These are phyloP conservation scores for Fusarium albosuccineum DNA, from an alignment of 2,329 filamentous ascomycete species.

Conservation along the genomic window DNA sequence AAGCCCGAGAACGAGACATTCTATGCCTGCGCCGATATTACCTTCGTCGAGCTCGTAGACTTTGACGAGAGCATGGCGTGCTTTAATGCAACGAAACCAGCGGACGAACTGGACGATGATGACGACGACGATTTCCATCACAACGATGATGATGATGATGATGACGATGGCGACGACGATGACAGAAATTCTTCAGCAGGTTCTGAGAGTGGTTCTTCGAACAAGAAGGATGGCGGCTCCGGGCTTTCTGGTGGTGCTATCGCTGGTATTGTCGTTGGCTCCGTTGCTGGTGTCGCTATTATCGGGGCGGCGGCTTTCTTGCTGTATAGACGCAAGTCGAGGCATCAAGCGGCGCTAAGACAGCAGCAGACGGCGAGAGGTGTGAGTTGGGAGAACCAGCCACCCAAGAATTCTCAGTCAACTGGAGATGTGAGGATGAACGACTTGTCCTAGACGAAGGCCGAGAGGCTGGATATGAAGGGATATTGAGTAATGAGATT, in stretches of 20 bases:
- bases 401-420: slow-evolving; percentile 37
- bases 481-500: background rate
- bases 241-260: slow-evolving; percentile 69
- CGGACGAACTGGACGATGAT: slow-evolving; percentile 27
- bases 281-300: slow-evolving; percentile 71
- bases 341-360: slow-evolving; percentile 36
- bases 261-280: slow-evolving; percentile 80
- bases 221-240: slow-evolving; percentile 30
- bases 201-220: slow-evolving; percentile 12
- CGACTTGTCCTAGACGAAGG: slow-evolving; percentile 22
- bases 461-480: background rate
- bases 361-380: slow-evolving; percentile 44
- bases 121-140: slow-evolving; percentile 11
- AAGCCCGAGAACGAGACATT: slow-evolving; percentile 58
- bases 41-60: slow-evolving; percentile 53
- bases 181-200: slow-evolving; percentile 11
- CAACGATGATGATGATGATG: slow-evolving; percentile 26
- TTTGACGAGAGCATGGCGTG: slow-evolving; percentile 54
- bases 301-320: slow-evolving; percentile 71
- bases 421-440: slow-evolving; percentile 31
- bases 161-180: slow-evolving; percentile 19
- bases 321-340: slow-evolving; percentile 57
- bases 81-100: slow-evolving; percentile 57
- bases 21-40: slow-evolving; percentile 64
- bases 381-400: slow-evolving; percentile 42